Percentiles rank a stretch among this genome's conserved stretches.
Evolutionary conservation across 352 stramenopile genomes (phyloP).

Genomic region (Phytophthora cryptogea): DNA sequence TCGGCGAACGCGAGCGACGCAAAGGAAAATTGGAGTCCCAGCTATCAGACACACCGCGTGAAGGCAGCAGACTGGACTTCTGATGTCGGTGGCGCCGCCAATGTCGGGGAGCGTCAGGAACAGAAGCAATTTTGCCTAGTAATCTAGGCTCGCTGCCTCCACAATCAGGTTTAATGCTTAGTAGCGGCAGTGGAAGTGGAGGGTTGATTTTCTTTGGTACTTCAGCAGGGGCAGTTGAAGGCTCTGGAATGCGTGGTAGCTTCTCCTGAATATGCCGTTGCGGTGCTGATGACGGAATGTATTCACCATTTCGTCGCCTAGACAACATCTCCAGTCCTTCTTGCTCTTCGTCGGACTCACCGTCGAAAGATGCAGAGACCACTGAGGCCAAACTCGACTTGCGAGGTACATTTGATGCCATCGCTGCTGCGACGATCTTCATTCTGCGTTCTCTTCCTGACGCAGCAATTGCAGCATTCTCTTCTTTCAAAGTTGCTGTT

Average conservation of each 20-base stretch:
- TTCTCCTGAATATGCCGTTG: slow-evolving; percentile 4
- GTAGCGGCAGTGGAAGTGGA: slow-evolving; percentile 17
- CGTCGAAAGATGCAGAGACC: slow-evolving; percentile 24
- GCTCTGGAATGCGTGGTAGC: slow-evolving; percentile 1
- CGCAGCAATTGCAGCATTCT: slow-evolving; percentile 28
- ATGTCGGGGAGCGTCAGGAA: background rate
- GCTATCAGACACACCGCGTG: slow-evolving; percentile 14
- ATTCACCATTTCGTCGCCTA: background rate
- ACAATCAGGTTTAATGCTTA: slow-evolving; percentile 23
- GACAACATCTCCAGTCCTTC: background rate
- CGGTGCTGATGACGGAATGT: slow-evolving; percentile 6
- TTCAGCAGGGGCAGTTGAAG: slow-evolving; percentile 12
- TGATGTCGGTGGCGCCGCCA: slow-evolving; percentile 4
- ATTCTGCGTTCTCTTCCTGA: slow-evolving; percentile 24
- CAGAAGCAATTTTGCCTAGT: background rate
- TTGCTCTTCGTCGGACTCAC: slow-evolving; percentile 9
- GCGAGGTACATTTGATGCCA: slow-evolving; percentile 19
- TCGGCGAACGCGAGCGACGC: slow-evolving; percentile 4
- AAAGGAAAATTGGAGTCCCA: slow-evolving; percentile 26
- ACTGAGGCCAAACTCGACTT: slow-evolving; percentile 12
- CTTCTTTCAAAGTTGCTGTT: slow-evolving; percentile 7
- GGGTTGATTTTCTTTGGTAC: slow-evolving; percentile 11
- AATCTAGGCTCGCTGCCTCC: slow-evolving; percentile 14
- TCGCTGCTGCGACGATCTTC: slow-evolving; percentile 19
- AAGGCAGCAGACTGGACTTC: slow-evolving; percentile 19